Base-by-base conservation (phyloP, 192 early-diverging fungal genomes). In the Polychytrium aggregatum region DNA sequence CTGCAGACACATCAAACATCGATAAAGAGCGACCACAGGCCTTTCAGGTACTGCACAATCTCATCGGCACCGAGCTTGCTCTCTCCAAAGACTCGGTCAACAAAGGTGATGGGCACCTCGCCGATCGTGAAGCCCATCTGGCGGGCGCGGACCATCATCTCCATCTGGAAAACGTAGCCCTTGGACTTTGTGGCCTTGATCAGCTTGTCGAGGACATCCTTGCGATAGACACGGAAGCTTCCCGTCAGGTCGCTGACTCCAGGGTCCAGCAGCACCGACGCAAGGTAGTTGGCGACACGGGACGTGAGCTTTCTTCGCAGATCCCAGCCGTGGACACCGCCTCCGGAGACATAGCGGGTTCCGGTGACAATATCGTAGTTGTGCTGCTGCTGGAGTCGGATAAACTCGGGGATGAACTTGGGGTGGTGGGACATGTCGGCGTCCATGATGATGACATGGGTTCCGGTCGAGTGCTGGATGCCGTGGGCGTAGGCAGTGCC, bases 91-190 rank as follows among this genome's bases (percentile, higher is more conserved):
- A 98, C 90, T 41, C 94, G 85, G 63, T 98, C 94, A 10, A 98
- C 94, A 76, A 98, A 98, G 6, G 94, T 95, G 65, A 98, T 98
- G 5, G 90, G 90, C 11, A 76, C 70, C 62, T 98, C 92, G 20
- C 86, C 90, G 46, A 98, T 85, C 4, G 78, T 64, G 50, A 65
- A 94, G 51, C 82, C 73, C 54, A 94, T 79, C 64, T 95, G 89
- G 53, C 91, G 74, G 41, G 94, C 94, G 22, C 92, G 83, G 10
- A 98, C 87, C 82, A 98, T 98, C 88, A 98, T 95, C 61, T 98
- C 94, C 92, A 95, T 95, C 67, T 98, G 94, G 74, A 98, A 98
- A 21, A 95, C 91, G 55, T 98, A 98, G 11, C 94, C 94, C 65
- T 95, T 95, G 42, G 92, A 90, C 30, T 92, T 77, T 6, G 86